Conservation (phyloP, 306 rosid species). For the Sindora glabra region DNA sequence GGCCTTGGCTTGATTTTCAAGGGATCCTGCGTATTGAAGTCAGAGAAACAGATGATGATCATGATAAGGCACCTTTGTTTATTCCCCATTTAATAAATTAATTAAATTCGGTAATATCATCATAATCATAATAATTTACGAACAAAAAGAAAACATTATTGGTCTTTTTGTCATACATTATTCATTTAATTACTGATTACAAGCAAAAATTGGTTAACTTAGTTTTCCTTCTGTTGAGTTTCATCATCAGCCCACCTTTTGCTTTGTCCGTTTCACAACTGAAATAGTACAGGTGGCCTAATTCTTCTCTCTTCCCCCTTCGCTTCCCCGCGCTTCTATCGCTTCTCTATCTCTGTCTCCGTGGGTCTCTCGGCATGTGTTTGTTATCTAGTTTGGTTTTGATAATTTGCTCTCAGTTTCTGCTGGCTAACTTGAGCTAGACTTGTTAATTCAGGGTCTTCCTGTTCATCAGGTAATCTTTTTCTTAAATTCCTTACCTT, state of each 20-base stretch:
- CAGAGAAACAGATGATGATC: background rate
- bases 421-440: constrained; percentile 3
- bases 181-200: background rate
- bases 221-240: constrained; percentile 15
- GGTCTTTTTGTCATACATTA: too few relatives aligned
- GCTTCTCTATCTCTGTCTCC: background rate
- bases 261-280: constrained; percentile 65
- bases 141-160: too few relatives aligned
- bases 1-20: constrained; percentile 35
- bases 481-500: background rate
- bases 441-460: constrained; percentile 3
- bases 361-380: background rate
- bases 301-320: constrained; percentile 20
- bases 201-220: background rate
- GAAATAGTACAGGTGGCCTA: constrained; percentile 28
- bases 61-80: constrained; percentile 21
- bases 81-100: background rate
- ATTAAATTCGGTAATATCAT: background rate
- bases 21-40: constrained; percentile 25
- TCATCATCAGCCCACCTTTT: constrained; percentile 39
- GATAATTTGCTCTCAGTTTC: constrained; percentile 19
- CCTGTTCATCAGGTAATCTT: constrained; percentile 13
- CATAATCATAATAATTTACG: too few relatives aligned
- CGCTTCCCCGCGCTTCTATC: constrained; percentile 9
- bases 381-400: constrained; percentile 8